phyloP scores from a whole-genome alignment of 306 rosid genomes.

The Dryas octopetala region DNA sequence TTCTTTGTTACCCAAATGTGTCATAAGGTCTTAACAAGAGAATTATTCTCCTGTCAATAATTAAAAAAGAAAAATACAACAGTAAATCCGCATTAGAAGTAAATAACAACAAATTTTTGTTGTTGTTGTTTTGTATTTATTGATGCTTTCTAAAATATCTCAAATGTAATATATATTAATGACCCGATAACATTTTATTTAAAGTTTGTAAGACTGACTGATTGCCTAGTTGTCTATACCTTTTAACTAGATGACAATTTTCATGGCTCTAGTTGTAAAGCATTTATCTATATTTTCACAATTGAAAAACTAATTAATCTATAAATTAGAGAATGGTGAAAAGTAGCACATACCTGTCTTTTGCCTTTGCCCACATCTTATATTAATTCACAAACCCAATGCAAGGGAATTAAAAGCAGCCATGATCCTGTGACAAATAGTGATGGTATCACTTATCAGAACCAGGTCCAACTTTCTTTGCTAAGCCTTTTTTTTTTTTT shows the following conservation, averaged over 20 bases:
- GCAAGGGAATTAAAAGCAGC: slow-evolving; percentile 23
- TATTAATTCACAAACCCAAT: slow-evolving; percentile 17
- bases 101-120: too few relatives aligned
- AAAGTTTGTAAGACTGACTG: too few relatives aligned
- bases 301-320: not conserved
- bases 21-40: too few relatives aligned
- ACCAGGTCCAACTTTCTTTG: slow-evolving; percentile 26
- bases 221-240: not conserved
- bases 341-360: not conserved
- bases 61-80: too few relatives aligned
- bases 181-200: too few relatives aligned
- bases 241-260: too few relatives aligned
- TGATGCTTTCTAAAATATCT: slow-evolving; percentile 13
- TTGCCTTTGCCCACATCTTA: not conserved
- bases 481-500: slow-evolving; percentile 16
- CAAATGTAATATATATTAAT: not conserved
- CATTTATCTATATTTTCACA: not conserved
- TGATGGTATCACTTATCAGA: slow-evolving; percentile 16
- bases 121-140: not conserved
- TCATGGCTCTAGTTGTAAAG: too few relatives aligned
- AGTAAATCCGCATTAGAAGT: too few relatives aligned
- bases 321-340: not conserved
- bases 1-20: too few relatives aligned
- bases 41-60: too few relatives aligned
- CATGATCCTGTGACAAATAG: slow-evolving; percentile 41